Evolutionary conservation across 1,284 basidiomycete genomes (phyloP), one percentile per base, ranked within the genome.

Genomic region (Neolentinus lepideus): DNA sequence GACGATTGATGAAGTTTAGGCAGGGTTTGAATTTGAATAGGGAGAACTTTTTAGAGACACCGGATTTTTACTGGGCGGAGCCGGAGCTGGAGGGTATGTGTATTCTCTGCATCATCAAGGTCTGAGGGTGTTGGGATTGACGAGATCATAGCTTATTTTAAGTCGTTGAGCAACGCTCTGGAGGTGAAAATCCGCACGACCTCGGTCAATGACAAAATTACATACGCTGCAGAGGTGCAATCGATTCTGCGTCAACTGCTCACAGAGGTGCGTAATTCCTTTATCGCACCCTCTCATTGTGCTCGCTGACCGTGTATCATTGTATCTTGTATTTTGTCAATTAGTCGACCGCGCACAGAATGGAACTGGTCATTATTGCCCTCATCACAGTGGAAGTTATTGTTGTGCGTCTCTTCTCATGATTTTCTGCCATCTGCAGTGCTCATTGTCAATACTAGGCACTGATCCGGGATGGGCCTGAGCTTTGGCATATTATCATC

Each of bases 11-110:
- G 80, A 88, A 86, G 63, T 90, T 95, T 64, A 79, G 93, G 50
- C 92, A 95, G 73, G 87, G 89, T 2, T 75, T 94, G 31, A 95
- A 94, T 64, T 80, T 94, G 46, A 90, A 90, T 61, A 79, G 90
- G 53, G 91, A 94, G 63, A 94, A 93, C 59, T 89, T 93, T 67
- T 87, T 87, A 53, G 92, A 94, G 64, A 88, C 89, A 0, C 92
- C 92, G 0, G 87, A 94, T 70, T 86, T 94, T 57, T 96, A 94
- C 68, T 95, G 93, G 93, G 81, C 86, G 24, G 91, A 94, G 66
- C 91, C 92, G 1, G 88, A 88, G 61, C 76, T 96, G 2, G 93
- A 95, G 75, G 77, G 90, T 87, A 61, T 48, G 62, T 3, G 14
- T 43, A 2, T 16, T 19, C 25, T 26, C 11, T 53, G 33, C 35